These are phyloP conservation scores for Phaeosphaeriaceae sp. DNA, from an alignment of 2,329 filamentous ascomycete species.

Conservation along the genomic window DNA sequence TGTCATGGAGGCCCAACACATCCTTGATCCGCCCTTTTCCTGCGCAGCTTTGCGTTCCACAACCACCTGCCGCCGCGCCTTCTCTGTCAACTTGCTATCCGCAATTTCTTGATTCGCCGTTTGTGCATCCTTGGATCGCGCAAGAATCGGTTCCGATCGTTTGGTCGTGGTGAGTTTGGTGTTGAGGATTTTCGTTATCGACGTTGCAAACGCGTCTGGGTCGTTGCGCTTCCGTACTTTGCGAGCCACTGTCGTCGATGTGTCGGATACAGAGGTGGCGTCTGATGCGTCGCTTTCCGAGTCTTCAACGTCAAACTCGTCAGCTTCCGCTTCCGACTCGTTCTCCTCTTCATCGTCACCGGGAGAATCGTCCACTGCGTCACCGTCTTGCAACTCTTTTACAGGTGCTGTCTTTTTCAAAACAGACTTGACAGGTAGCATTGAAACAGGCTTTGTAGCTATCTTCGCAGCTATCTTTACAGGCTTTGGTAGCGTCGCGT, in stretches of 20 bases:
- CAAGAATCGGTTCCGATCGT: slow-evolving; percentile 87
- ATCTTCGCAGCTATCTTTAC: slow-evolving; percentile 26
- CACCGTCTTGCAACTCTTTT: slow-evolving; percentile 24
- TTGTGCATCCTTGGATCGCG: slow-evolving; percentile 77
- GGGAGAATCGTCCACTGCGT: slow-evolving; percentile 10
- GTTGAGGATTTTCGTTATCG: slow-evolving; percentile 88
- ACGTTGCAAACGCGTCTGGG: slow-evolving; percentile 87
- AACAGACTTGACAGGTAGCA: slow-evolving; percentile 25
- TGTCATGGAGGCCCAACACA: slow-evolving; percentile 71
- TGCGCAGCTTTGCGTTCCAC: slow-evolving; percentile 79
- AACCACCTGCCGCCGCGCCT: slow-evolving; percentile 78
- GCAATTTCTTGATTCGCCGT: slow-evolving; percentile 74
- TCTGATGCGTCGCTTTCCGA: slow-evolving; percentile 46
- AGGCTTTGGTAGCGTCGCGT: slow-evolving; percentile 27
- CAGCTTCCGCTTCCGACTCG: slow-evolving; percentile 49
- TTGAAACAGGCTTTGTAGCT: slow-evolving; percentile 28
- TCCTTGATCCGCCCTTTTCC: slow-evolving; percentile 87
- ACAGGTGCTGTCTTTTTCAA: slow-evolving; percentile 33
- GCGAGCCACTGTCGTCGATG: slow-evolving; percentile 37
- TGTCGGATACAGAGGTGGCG: slow-evolving; percentile 40
- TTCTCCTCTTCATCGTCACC: slow-evolving; percentile 40
- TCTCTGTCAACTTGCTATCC: slow-evolving; percentile 79
- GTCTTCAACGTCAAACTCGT: slow-evolving; percentile 43
- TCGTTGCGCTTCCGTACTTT: slow-evolving; percentile 86
- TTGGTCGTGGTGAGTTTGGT: slow-evolving; percentile 85